Base-by-base conservation (phyloP, 2,329 filamentous ascomycete genomes). In the Aspergillus pseudoglaucus region DNA sequence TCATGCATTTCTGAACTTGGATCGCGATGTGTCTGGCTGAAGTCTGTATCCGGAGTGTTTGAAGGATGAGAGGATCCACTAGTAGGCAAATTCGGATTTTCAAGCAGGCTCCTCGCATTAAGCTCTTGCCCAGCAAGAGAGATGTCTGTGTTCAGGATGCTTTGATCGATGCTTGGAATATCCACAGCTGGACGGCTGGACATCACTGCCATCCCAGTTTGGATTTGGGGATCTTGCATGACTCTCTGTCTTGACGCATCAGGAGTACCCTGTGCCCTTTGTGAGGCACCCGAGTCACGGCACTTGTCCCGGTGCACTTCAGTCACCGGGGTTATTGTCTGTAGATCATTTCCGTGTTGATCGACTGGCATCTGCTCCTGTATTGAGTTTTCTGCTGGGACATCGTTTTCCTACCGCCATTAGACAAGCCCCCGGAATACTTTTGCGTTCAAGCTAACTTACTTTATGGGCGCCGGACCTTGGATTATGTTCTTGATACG, bases 401-500 rank as follows among this genome's bases (percentile, higher is more conserved):
- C 33, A 3, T 17, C 33, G 33, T n/a, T 39, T 22, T 22, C 37
- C 15, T 39, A 39, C 3, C 10, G 33, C 18, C 4, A 20, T 17
- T 18, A 39, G 17, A 39, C 37, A 39, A 10, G 17, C 17, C 17
- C 17, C 17, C 17, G 2, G 17, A 22, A 18, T 39, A 18, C 9
- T 30, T 12, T 12, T 30, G 9, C 25, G 25, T 30, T 15, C 33
- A 37, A 22, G 10, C 6, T 10, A 18, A 10, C 37, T 39, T 22
- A 39, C 37, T 39, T 39, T 18, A 12, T 17, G 10, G 15, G 37
- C 37, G 10, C 18, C 15, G 6, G 10, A 12, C 14, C 37, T 39
- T 18, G 55, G 14, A 17, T 51, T 51, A 20, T 30, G 35, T n/a
- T 65, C 61, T 33, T 63, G 60, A 52, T 69, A 69, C 17, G 66